A percentile compares a stretch with the other conserved stretches of the same genome.
Conservation (phyloP, 2,329 filamentous ascomycete genomes). For the Verticillium klebahnii region DNA sequence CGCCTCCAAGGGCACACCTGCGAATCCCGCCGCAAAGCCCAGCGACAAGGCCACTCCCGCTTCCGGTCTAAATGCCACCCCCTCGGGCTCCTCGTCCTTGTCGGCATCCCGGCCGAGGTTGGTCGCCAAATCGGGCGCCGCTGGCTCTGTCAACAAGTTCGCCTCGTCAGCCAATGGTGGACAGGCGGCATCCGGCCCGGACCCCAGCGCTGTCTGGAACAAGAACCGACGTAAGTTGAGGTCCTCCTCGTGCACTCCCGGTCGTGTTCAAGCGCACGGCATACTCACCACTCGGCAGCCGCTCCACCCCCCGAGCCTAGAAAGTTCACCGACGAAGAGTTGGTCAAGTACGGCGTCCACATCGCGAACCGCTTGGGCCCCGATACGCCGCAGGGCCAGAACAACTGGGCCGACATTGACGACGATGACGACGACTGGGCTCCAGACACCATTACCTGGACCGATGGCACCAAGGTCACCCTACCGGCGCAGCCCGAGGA, state of each 20-base stretch:
- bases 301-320: constrained; percentile 66
- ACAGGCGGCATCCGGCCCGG: constrained; percentile 58
- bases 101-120: constrained; percentile 63
- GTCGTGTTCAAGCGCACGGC: background rate
- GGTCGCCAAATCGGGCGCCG: constrained; percentile 67
- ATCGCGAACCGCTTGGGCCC: constrained; percentile 73
- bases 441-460: constrained; percentile 81
- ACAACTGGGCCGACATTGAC: constrained; percentile 87
- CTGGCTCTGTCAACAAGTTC: constrained; percentile 44
- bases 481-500: constrained; percentile 58
- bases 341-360: constrained; percentile 83
- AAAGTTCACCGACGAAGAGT: constrained; percentile 81
- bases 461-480: constrained; percentile 79
- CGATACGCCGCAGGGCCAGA: constrained; percentile 69
- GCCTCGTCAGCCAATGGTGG: constrained; percentile 47
- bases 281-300: constrained; percentile 32
- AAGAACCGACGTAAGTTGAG: constrained; percentile 70
- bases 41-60: constrained; percentile 44
- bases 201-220: constrained; percentile 78
- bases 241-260: background rate
- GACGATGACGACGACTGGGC: constrained; percentile 87
- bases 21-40: constrained; percentile 41
- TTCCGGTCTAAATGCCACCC: constrained; percentile 37
- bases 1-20: constrained; percentile 53
- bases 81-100: constrained; percentile 39